Conservation (phyloP, 179 eudicot genomes). For the Sideroxylon spinosum region DNA sequence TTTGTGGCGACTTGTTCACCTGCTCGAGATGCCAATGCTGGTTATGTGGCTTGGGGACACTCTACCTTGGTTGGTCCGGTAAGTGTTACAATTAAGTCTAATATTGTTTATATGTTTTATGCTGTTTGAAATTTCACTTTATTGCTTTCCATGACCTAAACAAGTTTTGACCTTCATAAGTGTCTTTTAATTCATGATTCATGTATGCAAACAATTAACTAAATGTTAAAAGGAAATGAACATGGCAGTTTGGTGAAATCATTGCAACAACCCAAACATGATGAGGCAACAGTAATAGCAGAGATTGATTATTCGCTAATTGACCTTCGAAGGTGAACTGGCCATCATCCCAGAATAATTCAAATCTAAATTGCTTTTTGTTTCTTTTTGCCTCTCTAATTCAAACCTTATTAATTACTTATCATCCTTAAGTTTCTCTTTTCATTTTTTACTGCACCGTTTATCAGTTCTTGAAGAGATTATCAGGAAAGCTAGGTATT, state of each 20-base stretch:
- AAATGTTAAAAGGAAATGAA: background rate
- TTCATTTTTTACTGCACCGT: too few relatives aligned
- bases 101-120: background rate
- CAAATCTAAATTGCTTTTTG: background rate
- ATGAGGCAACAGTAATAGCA: constrained; percentile 63
- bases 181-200: background rate
- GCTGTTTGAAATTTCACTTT: background rate
- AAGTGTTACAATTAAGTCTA: constrained; percentile 28
- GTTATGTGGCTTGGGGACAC: constrained; percentile 98
- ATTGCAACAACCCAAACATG: constrained; percentile 92
- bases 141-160: background rate
- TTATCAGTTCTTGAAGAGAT: background rate
- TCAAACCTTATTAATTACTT: too few relatives aligned
- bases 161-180: background rate
- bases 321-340: constrained; percentile 69
- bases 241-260: constrained; percentile 85
- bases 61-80: constrained; percentile 97
- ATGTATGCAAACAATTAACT: background rate
- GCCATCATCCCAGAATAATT: background rate
- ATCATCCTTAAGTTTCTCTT: too few relatives aligned
- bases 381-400: background rate
- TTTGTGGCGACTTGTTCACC: constrained; percentile 96
- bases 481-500: background rate
- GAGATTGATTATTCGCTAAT: constrained; percentile 79
- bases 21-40: constrained; percentile 84